Evolutionary conservation across 2,329 filamentous ascomycete genomes (phyloP).

Genomic region (Hypoxylon sp.): DNA sequence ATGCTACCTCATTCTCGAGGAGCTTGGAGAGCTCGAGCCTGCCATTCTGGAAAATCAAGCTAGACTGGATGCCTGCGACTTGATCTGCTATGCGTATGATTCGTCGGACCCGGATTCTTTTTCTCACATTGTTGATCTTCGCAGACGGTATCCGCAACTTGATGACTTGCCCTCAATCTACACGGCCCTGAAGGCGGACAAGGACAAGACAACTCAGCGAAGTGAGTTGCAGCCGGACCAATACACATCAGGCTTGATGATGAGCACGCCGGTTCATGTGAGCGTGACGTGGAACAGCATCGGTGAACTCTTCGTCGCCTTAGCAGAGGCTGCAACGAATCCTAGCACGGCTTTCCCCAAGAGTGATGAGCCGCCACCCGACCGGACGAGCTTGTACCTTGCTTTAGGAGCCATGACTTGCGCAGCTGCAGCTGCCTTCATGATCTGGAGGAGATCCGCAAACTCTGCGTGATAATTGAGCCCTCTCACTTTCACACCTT

Average conservation of each 20-base stretch:
- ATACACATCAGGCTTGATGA: constrained; percentile 85
- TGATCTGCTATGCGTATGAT: constrained; percentile 96
- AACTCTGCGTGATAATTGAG: constrained; percentile 53
- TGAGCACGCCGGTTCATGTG: constrained; percentile 92
- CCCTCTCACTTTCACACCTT: constrained; percentile 17
- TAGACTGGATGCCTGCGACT: constrained; percentile 91
- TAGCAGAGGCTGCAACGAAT: constrained; percentile 92
- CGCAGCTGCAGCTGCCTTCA: constrained; percentile 70
- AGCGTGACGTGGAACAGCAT: constrained; percentile 96
- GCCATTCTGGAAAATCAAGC: constrained; percentile 92
- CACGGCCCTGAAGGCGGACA: constrained; percentile 92
- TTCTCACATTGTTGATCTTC: constrained; percentile 85
- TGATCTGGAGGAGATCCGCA: constrained; percentile 72
- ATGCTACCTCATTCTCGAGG: constrained; percentile 94
- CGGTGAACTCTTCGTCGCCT: constrained; percentile 88
- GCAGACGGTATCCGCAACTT: constrained; percentile 82
- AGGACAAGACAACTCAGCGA: constrained; percentile 96
- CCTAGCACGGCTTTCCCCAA: constrained; percentile 91
- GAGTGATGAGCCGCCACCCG: constrained; percentile 84
- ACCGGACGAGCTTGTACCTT: constrained; percentile 87
- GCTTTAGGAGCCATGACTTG: constrained; percentile 80
- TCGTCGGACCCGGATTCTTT: constrained; percentile 97
- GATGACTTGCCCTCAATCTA: constrained; percentile 93
- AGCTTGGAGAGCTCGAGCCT: constrained; percentile 94
- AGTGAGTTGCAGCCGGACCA: constrained; percentile 91